Base-by-base conservation (phyloP, 345 rosid species). In the Alliaria petiolata region DNA sequence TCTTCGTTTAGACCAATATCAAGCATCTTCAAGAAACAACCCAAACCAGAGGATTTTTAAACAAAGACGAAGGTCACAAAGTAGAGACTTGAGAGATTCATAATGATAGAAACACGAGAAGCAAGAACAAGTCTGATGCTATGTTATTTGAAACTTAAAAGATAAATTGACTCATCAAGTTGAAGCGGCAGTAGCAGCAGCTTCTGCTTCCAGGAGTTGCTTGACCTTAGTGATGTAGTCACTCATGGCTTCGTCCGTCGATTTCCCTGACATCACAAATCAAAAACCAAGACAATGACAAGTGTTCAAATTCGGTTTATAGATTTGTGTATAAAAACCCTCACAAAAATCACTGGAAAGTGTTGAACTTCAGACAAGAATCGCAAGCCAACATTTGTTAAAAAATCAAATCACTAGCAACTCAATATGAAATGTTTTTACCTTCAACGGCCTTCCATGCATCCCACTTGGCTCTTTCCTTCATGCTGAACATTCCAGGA, bases 401-500 rank as follows among this genome's bases (percentile, higher is more conserved):
- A 39, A 22, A 55, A 50, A 17, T 17, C 56, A 35, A 43, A 54
- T 35, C 43, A 46, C n/a, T n/a, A n/a, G n/a, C n/a, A n/a, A n/a
- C n/a, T n/a, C n/a, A 44, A 40, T n/a, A 30, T 19, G 67, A 51
- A 30, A 56, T 19, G 38, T 14, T 44, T 22, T 51, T 65, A 91
- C 99, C 90, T 87, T 95, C 96, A 75, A 87, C 93, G 43, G 88
- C 85, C 85, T 95, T 95, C 99, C 98, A 95, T 20, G 98, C 97
- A 74, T 95, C 99, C 99, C 99, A 95, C 83, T 95, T 95, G 1
- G 91, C 90, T 68, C 85, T 85, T 14, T 88, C 99, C 86, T 76
- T 91, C 87, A 74, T 53, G 89, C 50, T 78, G 78, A 95, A 89
- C 39, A 91, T 82, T 70, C 99, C 99, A 76, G 99, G 98, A 40